Evolutionary conservation across 768 basidiomycete genomes (phyloP), one percentile per base, ranked within the genome.

Genomic region (Rhizopogon vesiculosus): DNA sequence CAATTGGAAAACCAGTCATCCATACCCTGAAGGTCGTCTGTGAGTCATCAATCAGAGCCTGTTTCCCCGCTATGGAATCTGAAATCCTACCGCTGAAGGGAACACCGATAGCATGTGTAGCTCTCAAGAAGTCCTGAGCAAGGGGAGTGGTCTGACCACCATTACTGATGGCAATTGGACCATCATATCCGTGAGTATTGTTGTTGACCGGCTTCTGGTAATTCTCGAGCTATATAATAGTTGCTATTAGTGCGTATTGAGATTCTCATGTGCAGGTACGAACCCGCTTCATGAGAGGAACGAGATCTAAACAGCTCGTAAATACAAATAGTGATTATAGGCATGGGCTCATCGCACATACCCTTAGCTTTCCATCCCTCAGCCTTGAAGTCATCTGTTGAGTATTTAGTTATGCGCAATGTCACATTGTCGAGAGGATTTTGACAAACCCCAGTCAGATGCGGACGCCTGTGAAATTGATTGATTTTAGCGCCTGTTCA

Each of bases 181-280:
- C 86, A 55, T 84, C 79, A 59, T 86, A 86, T 42, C 86, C 86
- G 66, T 87, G 85, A 2, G 78, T 82, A 56, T 83, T 72, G 66
- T 82, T 86, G 72, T 85, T 85, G 25, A 66, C 69, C 1, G 86
- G 85, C 71, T 86, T 86, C 76, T 87, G 86, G 66, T 89, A 87
- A 73, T 87, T 86, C 77, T 88, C 86, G 54, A 87, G 73, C 79
- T 84, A 60, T 44, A 53, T n/a, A 18, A 16, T 8, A 25, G 35
- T 18, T 41, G 28, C 50, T 18, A 44, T n/a, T 22, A 29, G 1
- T 33, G n/a, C 39, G 19, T 38, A 15, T 22, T 40, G 18, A 42
- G 25, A 33, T n/a, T 19, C 45, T 22, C 15, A 45, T 12, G 40
- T 50, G 42, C 38, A 28, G 42, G 53, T 39, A 53, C 72, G 16